Evolutionary conservation across 164 flowering plant genomes (phyloP).

Genomic region (Nymphaea thermarum): DNA sequence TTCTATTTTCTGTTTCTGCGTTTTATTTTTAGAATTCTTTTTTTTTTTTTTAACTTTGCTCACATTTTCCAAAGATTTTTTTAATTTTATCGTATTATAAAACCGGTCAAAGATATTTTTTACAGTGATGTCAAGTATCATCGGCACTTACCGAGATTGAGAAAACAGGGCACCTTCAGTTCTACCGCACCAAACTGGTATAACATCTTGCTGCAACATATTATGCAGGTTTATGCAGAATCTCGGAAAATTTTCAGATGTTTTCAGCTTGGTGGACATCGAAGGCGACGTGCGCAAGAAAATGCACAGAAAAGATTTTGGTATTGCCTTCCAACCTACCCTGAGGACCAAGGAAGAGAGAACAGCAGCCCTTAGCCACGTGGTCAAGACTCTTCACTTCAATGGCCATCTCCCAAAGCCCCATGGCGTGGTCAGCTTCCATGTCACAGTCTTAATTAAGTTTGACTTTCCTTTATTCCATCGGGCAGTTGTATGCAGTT

Average conservation of each 20-base stretch:
- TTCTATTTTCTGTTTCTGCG: too few species aligned
- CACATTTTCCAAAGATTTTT: too few species aligned
- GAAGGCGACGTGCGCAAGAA: background rate
- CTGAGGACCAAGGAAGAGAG: conserved; percentile 1
- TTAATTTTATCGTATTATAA: too few species aligned
- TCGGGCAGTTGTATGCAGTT: background rate
- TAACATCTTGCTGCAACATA: background rate
- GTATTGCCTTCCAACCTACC: background rate
- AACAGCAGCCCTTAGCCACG: background rate
- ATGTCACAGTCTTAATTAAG: background rate
- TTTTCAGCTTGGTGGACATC: background rate
- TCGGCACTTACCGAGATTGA: too few species aligned
- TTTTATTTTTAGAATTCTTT: too few species aligned
- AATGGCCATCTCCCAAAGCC: conserved; percentile 1
- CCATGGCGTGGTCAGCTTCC: background rate
- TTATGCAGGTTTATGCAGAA: background rate
- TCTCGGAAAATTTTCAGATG: background rate
- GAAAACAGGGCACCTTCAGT: background rate
- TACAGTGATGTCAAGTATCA: too few species aligned
- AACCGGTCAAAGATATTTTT: too few species aligned
- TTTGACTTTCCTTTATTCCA: background rate
- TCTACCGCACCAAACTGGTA: background rate
- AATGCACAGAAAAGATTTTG: background rate
- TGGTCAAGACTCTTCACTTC: background rate
- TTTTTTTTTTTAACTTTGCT: too few species aligned